A percentile compares a stretch with the other conserved stretches of the same genome.
These are phyloP conservation scores for Thamnidium elegans DNA, from an alignment of 192 early-diverging fungal species.

Conservation along the genomic window DNA sequence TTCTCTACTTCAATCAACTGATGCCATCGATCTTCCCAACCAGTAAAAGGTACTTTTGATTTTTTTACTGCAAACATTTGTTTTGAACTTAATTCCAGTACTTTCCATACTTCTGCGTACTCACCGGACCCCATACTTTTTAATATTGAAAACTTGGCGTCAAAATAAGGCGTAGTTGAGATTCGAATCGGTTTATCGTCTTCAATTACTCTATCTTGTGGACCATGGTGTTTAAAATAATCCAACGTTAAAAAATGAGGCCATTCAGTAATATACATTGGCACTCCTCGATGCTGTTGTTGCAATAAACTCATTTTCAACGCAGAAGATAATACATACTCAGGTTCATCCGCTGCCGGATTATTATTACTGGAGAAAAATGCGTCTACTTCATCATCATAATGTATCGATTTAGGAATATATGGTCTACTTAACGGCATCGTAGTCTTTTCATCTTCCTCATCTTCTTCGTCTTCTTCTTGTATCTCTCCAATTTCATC, in stretches of 20 bases:
- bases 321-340: not conserved
- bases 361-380: conserved; percentile 18
- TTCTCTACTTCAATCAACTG: conserved; percentile 83
- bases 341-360: not conserved
- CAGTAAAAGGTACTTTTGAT: conserved; percentile 62
- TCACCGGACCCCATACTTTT: conserved; percentile 71
- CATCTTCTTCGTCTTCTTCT: conserved; percentile 18
- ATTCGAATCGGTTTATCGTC: not conserved
- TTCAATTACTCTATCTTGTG: conserved; percentile 14
- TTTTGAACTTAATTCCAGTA: conserved; percentile 59
- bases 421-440: not conserved
- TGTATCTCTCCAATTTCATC: not conserved
- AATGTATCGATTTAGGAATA: not conserved
- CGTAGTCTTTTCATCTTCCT: conserved; percentile 18
- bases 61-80: conserved; percentile 81
- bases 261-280: not conserved
- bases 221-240: conserved; percentile 26
- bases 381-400: conserved; percentile 26
- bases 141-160: conserved; percentile 64
- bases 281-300: not conserved
- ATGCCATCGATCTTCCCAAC: conserved; percentile 63
- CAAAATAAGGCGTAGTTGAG: conserved; percentile 61
- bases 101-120: conserved; percentile 80
- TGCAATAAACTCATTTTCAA: conserved; percentile 12
- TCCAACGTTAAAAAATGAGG: conserved; percentile 32